A percentile compares a stretch with the other conserved stretches of the same genome.
phyloP scores from a whole-genome alignment of 345 rosid genomes.

The Mallotus nudiflorus region DNA sequence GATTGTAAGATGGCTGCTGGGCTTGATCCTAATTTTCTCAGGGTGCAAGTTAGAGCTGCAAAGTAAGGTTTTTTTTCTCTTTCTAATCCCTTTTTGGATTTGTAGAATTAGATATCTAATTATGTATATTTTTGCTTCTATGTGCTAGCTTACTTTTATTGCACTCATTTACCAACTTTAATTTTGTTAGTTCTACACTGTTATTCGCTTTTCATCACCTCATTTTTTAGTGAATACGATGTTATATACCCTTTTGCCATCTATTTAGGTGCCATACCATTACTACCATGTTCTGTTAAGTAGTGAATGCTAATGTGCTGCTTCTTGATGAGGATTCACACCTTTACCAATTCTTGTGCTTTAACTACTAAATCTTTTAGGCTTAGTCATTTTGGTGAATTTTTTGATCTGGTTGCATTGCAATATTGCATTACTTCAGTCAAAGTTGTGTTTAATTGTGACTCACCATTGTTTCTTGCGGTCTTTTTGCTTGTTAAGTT shows the following conservation, averaged over 20 bases:
- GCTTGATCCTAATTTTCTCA: constrained; percentile 79
- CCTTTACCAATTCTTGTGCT: not conserved
- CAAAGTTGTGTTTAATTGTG: constrained; percentile 6
- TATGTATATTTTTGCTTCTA: not conserved
- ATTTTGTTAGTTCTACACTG: no score
- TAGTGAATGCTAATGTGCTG: not conserved
- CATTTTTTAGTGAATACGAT: not conserved
- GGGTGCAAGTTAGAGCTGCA: constrained; percentile 89
- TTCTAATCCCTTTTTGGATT: constrained; percentile 20
- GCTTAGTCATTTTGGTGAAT: not conserved
- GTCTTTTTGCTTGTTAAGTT: constrained; percentile 47
- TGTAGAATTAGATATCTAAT: not conserved
- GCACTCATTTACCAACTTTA: not conserved
- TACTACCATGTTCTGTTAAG: constrained; percentile 1
- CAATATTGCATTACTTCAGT: not conserved
- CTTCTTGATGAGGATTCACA: not conserved
- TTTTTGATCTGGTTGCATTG: constrained; percentile 12
- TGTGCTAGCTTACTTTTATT: not conserved
- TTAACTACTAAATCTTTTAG: not conserved
- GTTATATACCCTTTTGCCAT: not conserved
- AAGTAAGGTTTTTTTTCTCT: constrained; percentile 52
- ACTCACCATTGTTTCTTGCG: constrained; percentile 8
- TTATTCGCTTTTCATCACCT: not conserved
- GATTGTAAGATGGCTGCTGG: constrained; percentile 83
- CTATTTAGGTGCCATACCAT: not conserved